Evolutionary conservation across 192 early-diverging fungal genomes (phyloP).

Genomic region (Thamnidium elegans): DNA sequence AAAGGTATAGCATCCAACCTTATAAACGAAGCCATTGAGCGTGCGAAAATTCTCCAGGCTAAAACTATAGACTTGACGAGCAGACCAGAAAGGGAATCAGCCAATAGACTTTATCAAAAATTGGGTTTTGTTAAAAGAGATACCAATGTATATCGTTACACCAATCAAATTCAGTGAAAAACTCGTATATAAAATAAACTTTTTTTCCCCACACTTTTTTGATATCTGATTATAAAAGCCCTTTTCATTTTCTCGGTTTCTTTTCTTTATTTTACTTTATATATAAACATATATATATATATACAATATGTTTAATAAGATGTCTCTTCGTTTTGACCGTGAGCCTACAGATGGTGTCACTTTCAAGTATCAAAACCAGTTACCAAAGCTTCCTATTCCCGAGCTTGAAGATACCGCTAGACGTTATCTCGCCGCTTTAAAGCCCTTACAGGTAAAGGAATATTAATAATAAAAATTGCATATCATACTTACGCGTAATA

Average conservation of each 20-base stretch:
- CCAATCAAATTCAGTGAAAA: not conserved
- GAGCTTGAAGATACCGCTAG: constrained; percentile 46
- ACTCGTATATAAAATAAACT: not conserved
- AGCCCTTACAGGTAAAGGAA: constrained; percentile 57
- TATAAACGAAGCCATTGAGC: constrained; percentile 28
- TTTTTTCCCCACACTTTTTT: constrained; percentile 21
- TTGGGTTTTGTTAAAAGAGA: constrained; percentile 43
- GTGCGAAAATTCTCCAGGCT: constrained; percentile 8
- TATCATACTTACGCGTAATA: constrained; percentile 3
- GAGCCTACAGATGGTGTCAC: constrained; percentile 36
- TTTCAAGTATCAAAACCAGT: constrained; percentile 56
- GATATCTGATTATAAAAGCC: not conserved
- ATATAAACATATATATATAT: too few relatives aligned
- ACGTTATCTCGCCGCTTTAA: constrained; percentile 47
- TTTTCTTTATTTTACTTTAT: too few relatives aligned
- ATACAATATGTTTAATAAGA: not conserved
- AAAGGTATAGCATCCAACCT: constrained; percentile 37
- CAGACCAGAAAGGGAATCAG: constrained; percentile 43
- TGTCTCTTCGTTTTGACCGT: not conserved
- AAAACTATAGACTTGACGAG: constrained; percentile 45
- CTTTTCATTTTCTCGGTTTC: not conserved
- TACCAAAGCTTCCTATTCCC: constrained; percentile 61
- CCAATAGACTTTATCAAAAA: constrained; percentile 44
- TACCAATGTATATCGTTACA: constrained; percentile 41
- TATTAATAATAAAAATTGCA: constrained; percentile 41